phyloP scores from a whole-genome alignment of 164 flowering plant genomes.

The Piper longum region DNA sequence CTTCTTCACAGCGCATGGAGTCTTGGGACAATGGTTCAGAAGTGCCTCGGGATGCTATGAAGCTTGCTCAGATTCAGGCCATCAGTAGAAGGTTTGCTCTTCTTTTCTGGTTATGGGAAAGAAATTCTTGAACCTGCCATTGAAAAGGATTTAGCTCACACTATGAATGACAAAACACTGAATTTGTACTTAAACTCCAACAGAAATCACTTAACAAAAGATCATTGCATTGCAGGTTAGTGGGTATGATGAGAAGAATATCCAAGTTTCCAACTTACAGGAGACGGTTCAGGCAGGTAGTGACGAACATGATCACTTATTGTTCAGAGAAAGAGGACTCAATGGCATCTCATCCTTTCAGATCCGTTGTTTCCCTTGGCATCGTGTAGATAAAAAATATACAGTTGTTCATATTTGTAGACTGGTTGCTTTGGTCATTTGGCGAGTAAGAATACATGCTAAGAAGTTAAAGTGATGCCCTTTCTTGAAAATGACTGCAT shows the following conservation, averaged over 20 bases:
- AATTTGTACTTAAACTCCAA: not conserved
- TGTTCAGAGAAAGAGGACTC: slow-evolving; percentile 20
- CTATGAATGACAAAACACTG: too few relatives aligned
- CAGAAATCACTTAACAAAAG: not conserved
- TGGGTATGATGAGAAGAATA: slow-evolving; percentile 50
- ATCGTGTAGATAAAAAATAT: slow-evolving; percentile 7
- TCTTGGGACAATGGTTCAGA: slow-evolving; percentile 2
- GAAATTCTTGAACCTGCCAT: too few relatives aligned
- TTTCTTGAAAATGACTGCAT: not conserved
- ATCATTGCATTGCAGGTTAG: slow-evolving; percentile 41
- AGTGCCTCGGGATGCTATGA: slow-evolving; percentile 43
- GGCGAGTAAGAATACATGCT: not conserved
- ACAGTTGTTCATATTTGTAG: not conserved
- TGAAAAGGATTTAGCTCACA: too few relatives aligned
- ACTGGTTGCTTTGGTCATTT: not conserved
- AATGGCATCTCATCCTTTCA: slow-evolving; percentile 9
- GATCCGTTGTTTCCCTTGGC: slow-evolving; percentile 15
- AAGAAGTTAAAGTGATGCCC: not conserved
- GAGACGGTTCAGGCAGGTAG: slow-evolving; percentile 48
- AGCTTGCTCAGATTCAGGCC: slow-evolving; percentile 82
- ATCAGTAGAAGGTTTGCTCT: slow-evolving; percentile 59
- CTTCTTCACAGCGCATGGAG: slow-evolving; percentile 36
- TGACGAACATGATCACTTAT: slow-evolving; percentile 36
- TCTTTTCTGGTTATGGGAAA: too few relatives aligned
- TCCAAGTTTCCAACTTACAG: slow-evolving; percentile 78